Evolutionary conservation across 2,329 filamentous ascomycete species (phyloP).

Genomic region (Cryphonectria naterciae): DNA sequence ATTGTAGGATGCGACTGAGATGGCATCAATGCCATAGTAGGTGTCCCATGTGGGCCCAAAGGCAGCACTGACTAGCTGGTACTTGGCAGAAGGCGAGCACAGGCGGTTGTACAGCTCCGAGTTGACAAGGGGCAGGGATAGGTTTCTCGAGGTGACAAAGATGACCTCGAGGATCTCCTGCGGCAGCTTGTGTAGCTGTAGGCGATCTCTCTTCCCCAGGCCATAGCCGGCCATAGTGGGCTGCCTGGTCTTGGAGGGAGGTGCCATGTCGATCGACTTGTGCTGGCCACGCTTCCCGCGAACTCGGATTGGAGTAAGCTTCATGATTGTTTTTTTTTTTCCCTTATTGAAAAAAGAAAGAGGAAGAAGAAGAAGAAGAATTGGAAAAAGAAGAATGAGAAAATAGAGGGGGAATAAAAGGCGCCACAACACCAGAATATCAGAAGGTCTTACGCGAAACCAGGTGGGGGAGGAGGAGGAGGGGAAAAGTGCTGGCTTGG

Average conservation of each 20-base stretch:
- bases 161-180: constrained; percentile 59
- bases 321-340: constrained; percentile 39
- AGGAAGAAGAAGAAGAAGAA: not conserved
- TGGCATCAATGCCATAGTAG: constrained; percentile 37
- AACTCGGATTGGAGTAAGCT: constrained; percentile 53
- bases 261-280: constrained; percentile 24
- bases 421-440: not conserved
- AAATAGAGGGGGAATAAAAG: too few relatives aligned
- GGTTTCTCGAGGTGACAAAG: constrained; percentile 53
- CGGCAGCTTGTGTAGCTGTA: constrained; percentile 46
- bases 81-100: constrained; percentile 43
- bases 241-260: constrained; percentile 28
- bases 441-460: not conserved
- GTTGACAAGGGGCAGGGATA: constrained; percentile 51
- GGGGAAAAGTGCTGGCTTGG: not conserved
- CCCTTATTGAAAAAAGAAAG: not conserved
- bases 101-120: constrained; percentile 51
- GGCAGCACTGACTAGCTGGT: constrained; percentile 40
- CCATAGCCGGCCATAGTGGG: constrained; percentile 8
- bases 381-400: too few relatives aligned
- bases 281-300: constrained; percentile 49
- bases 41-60: constrained; percentile 48
- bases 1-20: constrained; percentile 25
- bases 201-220: constrained; percentile 32
- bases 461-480: too few relatives aligned